Evolutionary conservation across 768 basidiomycete genomes (phyloP).

Genomic region (Leccinum disarticulatum): DNA sequence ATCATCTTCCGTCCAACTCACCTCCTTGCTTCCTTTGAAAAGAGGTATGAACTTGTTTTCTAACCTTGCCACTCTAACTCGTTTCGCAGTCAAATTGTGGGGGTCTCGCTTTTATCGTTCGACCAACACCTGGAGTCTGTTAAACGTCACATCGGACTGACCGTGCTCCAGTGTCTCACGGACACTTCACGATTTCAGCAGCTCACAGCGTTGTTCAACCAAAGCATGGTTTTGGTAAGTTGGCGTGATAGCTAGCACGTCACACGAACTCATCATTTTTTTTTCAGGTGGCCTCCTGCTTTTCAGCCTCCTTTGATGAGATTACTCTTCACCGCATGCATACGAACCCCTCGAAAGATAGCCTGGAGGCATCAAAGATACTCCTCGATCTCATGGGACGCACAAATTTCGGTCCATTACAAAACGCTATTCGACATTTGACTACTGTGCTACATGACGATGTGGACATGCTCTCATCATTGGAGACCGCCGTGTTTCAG

Average conservation of each 20-base stretch:
- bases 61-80: neutral
- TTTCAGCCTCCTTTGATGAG: conserved; percentile 40
- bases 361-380: conserved; percentile 20
- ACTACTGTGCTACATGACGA: conserved; percentile 26
- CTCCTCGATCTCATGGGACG: conserved; percentile 34
- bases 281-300: conserved; percentile 45
- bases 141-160: conserved; percentile 38
- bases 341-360: conserved; percentile 3
- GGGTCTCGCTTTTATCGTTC: conserved; percentile 41
- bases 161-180: conserved; percentile 40
- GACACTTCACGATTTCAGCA: conserved; percentile 42
- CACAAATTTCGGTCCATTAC: conserved; percentile 37
- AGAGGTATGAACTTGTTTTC: conserved; percentile 38
- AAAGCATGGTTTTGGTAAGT: conserved; percentile 44
- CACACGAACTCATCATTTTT: conserved; percentile 5
- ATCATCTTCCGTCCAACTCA: conserved; percentile 46
- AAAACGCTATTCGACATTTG: conserved; percentile 35
- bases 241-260: neutral
- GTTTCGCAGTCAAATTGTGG: conserved; percentile 40
- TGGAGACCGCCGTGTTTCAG: conserved; percentile 30
- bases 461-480: conserved; percentile 11
- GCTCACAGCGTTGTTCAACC: conserved; percentile 40
- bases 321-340: conserved; percentile 16
- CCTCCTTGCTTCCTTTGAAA: conserved; percentile 37
- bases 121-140: conserved; percentile 39